These are phyloP conservation scores for Colletotrichum tanaceti DNA, from an alignment of 2,329 filamentous ascomycete genomes.

Conservation along the genomic window DNA sequence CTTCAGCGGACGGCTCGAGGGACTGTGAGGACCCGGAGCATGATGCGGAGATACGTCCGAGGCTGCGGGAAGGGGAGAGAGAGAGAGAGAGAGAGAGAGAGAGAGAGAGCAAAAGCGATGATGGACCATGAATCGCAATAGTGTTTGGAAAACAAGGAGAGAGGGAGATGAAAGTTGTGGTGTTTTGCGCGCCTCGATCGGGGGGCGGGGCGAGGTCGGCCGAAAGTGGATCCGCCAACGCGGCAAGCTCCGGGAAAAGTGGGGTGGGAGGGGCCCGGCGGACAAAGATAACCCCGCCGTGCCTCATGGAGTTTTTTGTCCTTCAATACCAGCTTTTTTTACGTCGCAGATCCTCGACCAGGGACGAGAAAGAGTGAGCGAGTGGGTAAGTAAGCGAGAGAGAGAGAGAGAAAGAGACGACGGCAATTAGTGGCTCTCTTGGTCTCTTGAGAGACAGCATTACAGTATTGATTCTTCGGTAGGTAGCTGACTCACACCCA, in stretches of 20 bases:
- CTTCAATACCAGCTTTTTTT: constrained; percentile 28
- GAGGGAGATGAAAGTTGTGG: not conserved
- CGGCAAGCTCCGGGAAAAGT: constrained; percentile 20
- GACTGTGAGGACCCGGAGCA: constrained; percentile 23
- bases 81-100: too few species aligned
- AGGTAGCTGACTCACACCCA: not conserved
- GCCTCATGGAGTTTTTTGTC: constrained; percentile 10
- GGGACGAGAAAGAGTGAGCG: not conserved
- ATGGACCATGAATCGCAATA: not conserved
- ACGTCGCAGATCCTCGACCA: constrained; percentile 23
- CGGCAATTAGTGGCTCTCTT: not conserved
- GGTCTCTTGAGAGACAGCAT: not conserved
- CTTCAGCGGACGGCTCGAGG: constrained; percentile 28
- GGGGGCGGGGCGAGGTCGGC: constrained; percentile 24
- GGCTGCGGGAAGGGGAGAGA: not conserved
- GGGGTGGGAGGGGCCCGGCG: constrained; percentile 6
- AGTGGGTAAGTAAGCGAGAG: too few species aligned
- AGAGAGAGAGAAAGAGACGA: not conserved
- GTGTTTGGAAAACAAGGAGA: not conserved
- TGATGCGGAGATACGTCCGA: constrained; percentile 1
- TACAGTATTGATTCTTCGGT: too few species aligned
- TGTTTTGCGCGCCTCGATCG: not conserved
- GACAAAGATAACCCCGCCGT: constrained; percentile 28
- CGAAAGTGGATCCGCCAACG: constrained; percentile 2
- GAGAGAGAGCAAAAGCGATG: not conserved